phyloP scores from a whole-genome alignment of 2,329 filamentous ascomycete genomes.

The Waltergamsia citrina region DNA sequence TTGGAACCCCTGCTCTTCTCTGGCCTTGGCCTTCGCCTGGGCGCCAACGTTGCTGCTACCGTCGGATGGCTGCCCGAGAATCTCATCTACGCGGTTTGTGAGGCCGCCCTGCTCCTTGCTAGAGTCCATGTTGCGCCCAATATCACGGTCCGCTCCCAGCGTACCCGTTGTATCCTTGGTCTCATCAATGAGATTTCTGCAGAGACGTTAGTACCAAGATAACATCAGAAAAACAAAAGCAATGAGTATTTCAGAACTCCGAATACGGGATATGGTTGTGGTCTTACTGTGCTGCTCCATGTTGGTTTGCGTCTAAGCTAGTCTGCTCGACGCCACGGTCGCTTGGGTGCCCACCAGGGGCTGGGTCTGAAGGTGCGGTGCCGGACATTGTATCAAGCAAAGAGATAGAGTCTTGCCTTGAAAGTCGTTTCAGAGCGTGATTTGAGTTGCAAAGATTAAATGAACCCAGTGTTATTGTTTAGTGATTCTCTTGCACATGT shows the following conservation, averaged over 20 bases:
- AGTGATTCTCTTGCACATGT: too few species aligned
- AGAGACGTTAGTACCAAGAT: background rate
- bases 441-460: too few species aligned
- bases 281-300: constrained; percentile 7
- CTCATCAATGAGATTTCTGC: constrained; percentile 8
- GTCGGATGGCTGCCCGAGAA: constrained; percentile 4
- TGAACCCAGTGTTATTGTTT: too few species aligned
- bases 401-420: too few species aligned
- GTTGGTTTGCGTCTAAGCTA: constrained; percentile 3
- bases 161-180: constrained; percentile 5
- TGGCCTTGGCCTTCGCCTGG: background rate
- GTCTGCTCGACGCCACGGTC: constrained; percentile 6
- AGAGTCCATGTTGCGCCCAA: constrained; percentile 6
- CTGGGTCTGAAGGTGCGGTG: constrained; percentile 5
- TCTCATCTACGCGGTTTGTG: constrained; percentile 4
- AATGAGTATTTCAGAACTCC: too few species aligned
- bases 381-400: constrained; percentile 7
- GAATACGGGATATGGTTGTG: too few species aligned
- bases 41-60: constrained; percentile 1
- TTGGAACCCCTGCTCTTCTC: constrained; percentile 3
- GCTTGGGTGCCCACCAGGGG: constrained; percentile 5
- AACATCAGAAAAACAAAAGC: background rate
- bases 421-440: too few species aligned
- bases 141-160: constrained; percentile 3
- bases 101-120: constrained; percentile 2